Evolutionary conservation across 2,329 filamentous ascomycete species (phyloP).

Genomic region (Diplodia sapinea): DNA sequence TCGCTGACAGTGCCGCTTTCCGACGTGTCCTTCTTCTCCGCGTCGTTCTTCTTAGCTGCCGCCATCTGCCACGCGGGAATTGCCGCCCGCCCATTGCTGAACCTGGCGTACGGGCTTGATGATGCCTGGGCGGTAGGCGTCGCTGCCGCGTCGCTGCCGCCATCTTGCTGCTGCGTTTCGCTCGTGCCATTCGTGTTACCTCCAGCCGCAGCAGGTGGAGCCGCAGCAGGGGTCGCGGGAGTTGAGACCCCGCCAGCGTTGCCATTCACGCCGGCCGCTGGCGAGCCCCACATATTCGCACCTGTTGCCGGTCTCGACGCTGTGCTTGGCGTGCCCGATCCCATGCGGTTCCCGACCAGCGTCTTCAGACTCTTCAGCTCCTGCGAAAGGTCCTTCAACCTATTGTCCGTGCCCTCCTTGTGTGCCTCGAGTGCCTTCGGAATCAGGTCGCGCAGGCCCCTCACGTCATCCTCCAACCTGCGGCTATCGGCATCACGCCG

Average conservation of each 20-base stretch:
- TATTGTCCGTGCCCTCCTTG: conserved; percentile 79
- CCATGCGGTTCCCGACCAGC: conserved; percentile 71
- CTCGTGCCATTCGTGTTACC: conserved; percentile 32
- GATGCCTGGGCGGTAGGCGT: conserved; percentile 16
- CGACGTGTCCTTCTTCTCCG: conserved; percentile 51
- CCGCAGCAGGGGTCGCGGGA: conserved; percentile 34
- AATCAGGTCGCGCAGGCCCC: conserved; percentile 79
- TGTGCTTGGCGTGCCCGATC: conserved; percentile 31
- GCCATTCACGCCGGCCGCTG: conserved; percentile 36
- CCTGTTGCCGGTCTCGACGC: conserved; percentile 23
- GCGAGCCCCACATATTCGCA: conserved; percentile 32
- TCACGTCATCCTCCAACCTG: conserved; percentile 84
- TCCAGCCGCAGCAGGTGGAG: conserved; percentile 27
- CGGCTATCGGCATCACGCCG: conserved; percentile 87
- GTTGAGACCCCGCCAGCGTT: conserved; percentile 2
- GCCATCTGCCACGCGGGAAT: conserved; percentile 63
- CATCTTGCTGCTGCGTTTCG: conserved; percentile 34
- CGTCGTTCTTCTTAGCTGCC: conserved; percentile 54
- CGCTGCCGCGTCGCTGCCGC: conserved; percentile 15
- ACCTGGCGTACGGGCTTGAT: conserved; percentile 41
- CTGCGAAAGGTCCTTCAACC: conserved; percentile 81
- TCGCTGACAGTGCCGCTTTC: conserved; percentile 47
- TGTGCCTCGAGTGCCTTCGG: conserved; percentile 88
- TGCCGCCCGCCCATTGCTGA: conserved; percentile 47
- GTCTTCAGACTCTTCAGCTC: conserved; percentile 94